Percentiles rank a stretch among this genome's conserved stretches.
These are phyloP conservation scores for Verticillium nubilum DNA, from an alignment of 2,329 filamentous ascomycete genomes.

Conservation along the genomic window DNA sequence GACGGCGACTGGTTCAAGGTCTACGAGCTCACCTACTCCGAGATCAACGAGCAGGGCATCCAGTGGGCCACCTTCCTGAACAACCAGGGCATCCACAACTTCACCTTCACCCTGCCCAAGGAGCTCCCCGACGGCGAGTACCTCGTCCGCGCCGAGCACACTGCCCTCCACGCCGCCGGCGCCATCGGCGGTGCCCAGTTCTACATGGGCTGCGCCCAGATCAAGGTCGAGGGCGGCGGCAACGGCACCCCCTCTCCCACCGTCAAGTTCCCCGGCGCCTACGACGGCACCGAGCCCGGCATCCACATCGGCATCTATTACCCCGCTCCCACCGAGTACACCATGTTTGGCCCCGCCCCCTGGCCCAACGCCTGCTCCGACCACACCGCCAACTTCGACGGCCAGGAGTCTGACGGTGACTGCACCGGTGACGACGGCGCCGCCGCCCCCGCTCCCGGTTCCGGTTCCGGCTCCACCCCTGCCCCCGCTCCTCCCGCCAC, in stretches of 20 bases:
- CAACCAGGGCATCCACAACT: constrained; percentile 1
- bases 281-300: constrained; percentile 21
- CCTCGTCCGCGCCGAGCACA: constrained; percentile 38
- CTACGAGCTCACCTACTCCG: constrained; percentile 23
- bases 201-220: constrained; percentile 39
- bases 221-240: constrained; percentile 25
- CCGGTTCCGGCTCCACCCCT: not conserved
- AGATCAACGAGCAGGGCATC: constrained; percentile 20
- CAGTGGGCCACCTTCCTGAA: constrained; percentile 25
- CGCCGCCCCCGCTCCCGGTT: not conserved
- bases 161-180: constrained; percentile 37
- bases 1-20: constrained; percentile 32
- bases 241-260: not conserved
- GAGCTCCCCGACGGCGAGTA: constrained; percentile 35
- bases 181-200: constrained; percentile 26
- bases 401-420: constrained; percentile 26
- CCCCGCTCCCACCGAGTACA: constrained; percentile 25
- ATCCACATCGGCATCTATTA: constrained; percentile 29
- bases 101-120: constrained; percentile 18
- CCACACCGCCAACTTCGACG: constrained; percentile 28
- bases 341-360: constrained; percentile 23
- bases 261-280: constrained; percentile 7
- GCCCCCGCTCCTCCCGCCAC: not conserved
- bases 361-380: constrained; percentile 29
- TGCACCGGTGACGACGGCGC: constrained; percentile 19